Evolutionary conservation across 495 filamentous ascomycete species (phyloP), one percentile per base, ranked within the genome.

Genomic region (Penicillium maclennaniae): DNA sequence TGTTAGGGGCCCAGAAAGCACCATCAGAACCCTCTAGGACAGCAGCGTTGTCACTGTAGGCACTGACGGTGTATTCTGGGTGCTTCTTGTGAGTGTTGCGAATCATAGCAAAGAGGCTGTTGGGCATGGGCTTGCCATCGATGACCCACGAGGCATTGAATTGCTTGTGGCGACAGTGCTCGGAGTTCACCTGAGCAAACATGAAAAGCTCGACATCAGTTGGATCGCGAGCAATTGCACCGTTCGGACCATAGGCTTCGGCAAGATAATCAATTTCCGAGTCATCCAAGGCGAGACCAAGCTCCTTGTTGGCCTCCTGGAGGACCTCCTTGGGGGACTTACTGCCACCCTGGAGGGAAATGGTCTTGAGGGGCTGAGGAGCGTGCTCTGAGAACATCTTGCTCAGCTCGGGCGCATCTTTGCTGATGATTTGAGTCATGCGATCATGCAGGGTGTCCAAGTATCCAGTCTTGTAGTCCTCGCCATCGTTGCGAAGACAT

Each of bases 141-240:
- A 98, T 96, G n/a, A 87, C 92, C 89, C 91, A 98, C 17, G 87
- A 87, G 15, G 95, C 91, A 66, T 98, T 98, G 79, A 98, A 98
- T 58, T 93, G 88, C 70, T 86, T 86, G 60, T 87, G 85, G 45
- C 84, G 74, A 59, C 83, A 86, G 60, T 80, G 75, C 49, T 79
- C 78, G 6, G 77, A 81, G 67, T 80, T 80, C 57, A 98, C 92
- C 70, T 98, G 93, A 25, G 92, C 92, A 68, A 97, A 98, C 95
- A 97, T 97, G 79, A 96, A 97, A 14, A 97, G 79, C 72, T 98
- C 93, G 47, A 96, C 87, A 70, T 98, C 93, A 41, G 86, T 86
- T 0, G 91, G 92, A 44, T 84, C 81, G 46, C 83, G 82, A 49
- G 69, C 85, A 63, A 79, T 83, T 40, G 73, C 77, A 14, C 86